These are phyloP conservation scores for Heterobasidion annosum DNA, from an alignment of 1,284 basidiomycete genomes.

Conservation along the genomic window DNA sequence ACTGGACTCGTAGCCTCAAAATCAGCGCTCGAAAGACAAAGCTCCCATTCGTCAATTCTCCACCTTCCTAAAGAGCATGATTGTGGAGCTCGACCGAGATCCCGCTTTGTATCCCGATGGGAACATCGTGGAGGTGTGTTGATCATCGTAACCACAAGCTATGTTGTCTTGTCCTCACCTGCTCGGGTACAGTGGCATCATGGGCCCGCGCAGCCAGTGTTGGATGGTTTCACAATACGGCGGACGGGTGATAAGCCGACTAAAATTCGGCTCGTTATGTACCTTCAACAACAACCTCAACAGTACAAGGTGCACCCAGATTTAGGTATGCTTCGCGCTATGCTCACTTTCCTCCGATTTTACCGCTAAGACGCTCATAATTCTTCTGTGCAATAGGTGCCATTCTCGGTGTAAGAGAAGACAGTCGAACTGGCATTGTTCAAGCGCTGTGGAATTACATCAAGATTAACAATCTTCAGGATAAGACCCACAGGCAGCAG, in stretches of 20 bases:
- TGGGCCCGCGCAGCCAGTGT: slow-evolving; percentile 46
- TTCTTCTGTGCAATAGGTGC: slow-evolving; percentile 26
- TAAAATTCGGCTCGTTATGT: slow-evolving; percentile 72
- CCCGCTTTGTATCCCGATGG: slow-evolving; percentile 74
- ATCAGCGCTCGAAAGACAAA: slow-evolving; percentile 62
- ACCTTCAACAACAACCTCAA: slow-evolving; percentile 82
- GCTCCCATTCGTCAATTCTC: slow-evolving; percentile 73
- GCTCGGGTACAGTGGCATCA: slow-evolving; percentile 54
- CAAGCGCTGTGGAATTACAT: slow-evolving; percentile 91
- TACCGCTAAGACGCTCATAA: too few species aligned
- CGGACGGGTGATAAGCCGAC: slow-evolving; percentile 76
- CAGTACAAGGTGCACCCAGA: slow-evolving; percentile 79
- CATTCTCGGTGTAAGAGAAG: slow-evolving; percentile 79
- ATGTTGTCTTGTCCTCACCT: slow-evolving; percentile 3
- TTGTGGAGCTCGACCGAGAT: slow-evolving; percentile 86
- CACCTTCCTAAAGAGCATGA: slow-evolving; percentile 75
- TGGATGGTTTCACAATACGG: slow-evolving; percentile 87
- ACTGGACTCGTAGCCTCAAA: slow-evolving; percentile 36
- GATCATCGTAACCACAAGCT: background rate
- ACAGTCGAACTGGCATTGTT: slow-evolving; percentile 76
- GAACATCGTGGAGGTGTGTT: slow-evolving; percentile 66
- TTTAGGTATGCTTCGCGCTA: slow-evolving; percentile 35
- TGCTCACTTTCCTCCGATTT: too few species aligned
- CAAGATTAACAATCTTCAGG: slow-evolving; percentile 80
- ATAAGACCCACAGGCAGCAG: slow-evolving; percentile 79